These are phyloP conservation scores for Tolypocladium nubicola DNA, from an alignment of 2,329 filamentous ascomycete species.

Conservation along the genomic window DNA sequence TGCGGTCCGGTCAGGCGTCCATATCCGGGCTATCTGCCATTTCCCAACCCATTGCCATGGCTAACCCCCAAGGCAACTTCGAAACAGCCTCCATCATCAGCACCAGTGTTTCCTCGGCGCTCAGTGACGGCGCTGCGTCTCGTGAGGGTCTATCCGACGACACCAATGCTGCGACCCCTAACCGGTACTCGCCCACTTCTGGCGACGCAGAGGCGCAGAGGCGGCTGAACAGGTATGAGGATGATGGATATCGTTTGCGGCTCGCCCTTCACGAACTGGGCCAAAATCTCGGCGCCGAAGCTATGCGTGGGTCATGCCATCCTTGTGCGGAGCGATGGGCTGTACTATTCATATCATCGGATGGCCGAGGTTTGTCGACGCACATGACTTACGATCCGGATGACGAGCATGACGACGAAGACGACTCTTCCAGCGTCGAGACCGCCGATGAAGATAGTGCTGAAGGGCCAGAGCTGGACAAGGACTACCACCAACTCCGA, in stretches of 20 bases:
- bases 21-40: slow-evolving; percentile 57
- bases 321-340: slow-evolving; percentile 78
- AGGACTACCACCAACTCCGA: slow-evolving; percentile 71
- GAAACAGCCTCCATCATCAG: slow-evolving; percentile 63
- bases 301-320: slow-evolving; percentile 57
- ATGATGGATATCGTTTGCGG: slow-evolving; percentile 55
- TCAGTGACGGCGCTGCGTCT: slow-evolving; percentile 59
- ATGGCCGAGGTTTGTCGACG: slow-evolving; percentile 59
- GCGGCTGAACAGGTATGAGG: slow-evolving; percentile 43
- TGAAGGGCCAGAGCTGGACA: slow-evolving; percentile 54
- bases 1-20: slow-evolving; percentile 56
- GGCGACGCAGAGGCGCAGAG: slow-evolving; percentile 32
- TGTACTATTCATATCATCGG: slow-evolving; percentile 65
- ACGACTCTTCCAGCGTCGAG: slow-evolving; percentile 48
- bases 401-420: slow-evolving; percentile 55
- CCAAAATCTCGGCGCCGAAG: slow-evolving; percentile 52
- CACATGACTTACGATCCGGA: slow-evolving; percentile 64
- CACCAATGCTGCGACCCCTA: slow-evolving; percentile 34
- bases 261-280: slow-evolving; percentile 62
- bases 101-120: slow-evolving; percentile 60
- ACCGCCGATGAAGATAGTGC: slow-evolving; percentile 52
- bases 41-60: slow-evolving; percentile 58
- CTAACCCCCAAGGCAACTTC: slow-evolving; percentile 34
- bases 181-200: slow-evolving; percentile 43
- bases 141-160: slow-evolving; percentile 53